Evolutionary conservation across 306 rosid genomes (phyloP).

Genomic region (Begonia loranthoides): DNA sequence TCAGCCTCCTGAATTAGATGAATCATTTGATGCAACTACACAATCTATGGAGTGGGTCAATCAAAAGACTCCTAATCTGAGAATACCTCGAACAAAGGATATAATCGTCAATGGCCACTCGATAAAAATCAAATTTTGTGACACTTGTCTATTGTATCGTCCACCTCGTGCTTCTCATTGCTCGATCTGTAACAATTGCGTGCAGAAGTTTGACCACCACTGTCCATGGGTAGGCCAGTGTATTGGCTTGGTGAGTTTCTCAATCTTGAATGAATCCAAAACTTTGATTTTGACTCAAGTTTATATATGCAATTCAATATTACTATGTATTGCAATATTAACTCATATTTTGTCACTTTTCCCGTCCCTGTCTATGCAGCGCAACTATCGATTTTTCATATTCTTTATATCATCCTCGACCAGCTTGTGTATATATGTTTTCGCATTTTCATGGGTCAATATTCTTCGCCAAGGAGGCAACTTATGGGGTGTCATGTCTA

Average conservation of each 20-base stretch:
- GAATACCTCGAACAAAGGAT: slow-evolving; percentile 63
- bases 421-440: slow-evolving; percentile 60
- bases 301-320: too few species aligned
- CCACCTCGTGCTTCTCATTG: slow-evolving; percentile 97
- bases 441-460: slow-evolving; percentile 64
- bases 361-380: slow-evolving; percentile 36
- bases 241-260: slow-evolving; percentile 60
- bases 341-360: not conserved
- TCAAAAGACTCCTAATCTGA: slow-evolving; percentile 28
- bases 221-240: slow-evolving; percentile 99
- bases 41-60: slow-evolving; percentile 58
- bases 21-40: slow-evolving; percentile 16
- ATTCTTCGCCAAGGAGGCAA: slow-evolving; percentile 31
- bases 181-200: slow-evolving; percentile 88
- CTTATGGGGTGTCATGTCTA: slow-evolving; percentile 38
- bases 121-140: slow-evolving; percentile 79
- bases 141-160: slow-evolving; percentile 79
- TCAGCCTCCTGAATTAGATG: slow-evolving; percentile 45
- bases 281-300: too few species aligned
- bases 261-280: too few species aligned
- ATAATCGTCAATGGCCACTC: slow-evolving; percentile 48
- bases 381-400: slow-evolving; percentile 79
- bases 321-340: too few species aligned
- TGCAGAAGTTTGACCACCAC: slow-evolving; percentile 90
- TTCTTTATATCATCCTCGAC: slow-evolving; percentile 69